Evolutionary conservation across 768 basidiomycete genomes (phyloP).

Genomic region (Calocybe indica): DNA sequence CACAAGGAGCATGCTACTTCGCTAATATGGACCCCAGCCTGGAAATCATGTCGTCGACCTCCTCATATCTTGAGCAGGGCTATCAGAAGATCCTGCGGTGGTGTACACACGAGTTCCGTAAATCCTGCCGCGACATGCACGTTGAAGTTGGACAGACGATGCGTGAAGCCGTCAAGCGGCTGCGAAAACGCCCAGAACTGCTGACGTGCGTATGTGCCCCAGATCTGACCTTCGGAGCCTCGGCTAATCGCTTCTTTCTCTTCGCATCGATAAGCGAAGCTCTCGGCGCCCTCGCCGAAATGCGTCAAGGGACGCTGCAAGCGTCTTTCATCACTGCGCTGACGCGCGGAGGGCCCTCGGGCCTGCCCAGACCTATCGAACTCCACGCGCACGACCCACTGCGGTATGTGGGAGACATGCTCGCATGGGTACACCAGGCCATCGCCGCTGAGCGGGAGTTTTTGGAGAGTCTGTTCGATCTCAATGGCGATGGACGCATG

Average conservation of each 20-base stretch:
- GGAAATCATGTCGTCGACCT: constrained; percentile 85
- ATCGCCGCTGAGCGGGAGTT: constrained; percentile 95
- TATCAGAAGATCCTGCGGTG: constrained; percentile 88
- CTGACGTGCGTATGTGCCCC: constrained; percentile 45
- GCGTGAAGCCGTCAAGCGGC: constrained; percentile 65
- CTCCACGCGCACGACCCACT: constrained; percentile 97
- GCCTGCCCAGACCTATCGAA: constrained; percentile 88
- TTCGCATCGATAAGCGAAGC: constrained; percentile 46
- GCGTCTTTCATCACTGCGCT: constrained; percentile 82
- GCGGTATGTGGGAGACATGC: constrained; percentile 96
- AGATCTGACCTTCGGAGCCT: not conserved
- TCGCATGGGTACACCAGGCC: constrained; percentile 96
- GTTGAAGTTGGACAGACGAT: constrained; percentile 62
- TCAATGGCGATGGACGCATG: constrained; percentile 64
- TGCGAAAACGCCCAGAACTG: constrained; percentile 75
- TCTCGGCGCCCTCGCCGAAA: constrained; percentile 68
- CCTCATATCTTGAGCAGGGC: constrained; percentile 78
- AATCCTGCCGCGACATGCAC: constrained; percentile 67
- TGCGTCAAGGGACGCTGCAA: constrained; percentile 75
- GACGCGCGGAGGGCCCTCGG: constrained; percentile 82
- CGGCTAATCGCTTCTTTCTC: not conserved
- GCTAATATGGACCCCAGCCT: constrained; percentile 37
- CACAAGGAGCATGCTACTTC: not conserved
- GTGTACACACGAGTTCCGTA: constrained; percentile 79
- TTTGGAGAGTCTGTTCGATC: constrained; percentile 78